Evolutionary conservation across 1,284 basidiomycete genomes (phyloP).

Genomic region (Laetiporus sulphureus): DNA sequence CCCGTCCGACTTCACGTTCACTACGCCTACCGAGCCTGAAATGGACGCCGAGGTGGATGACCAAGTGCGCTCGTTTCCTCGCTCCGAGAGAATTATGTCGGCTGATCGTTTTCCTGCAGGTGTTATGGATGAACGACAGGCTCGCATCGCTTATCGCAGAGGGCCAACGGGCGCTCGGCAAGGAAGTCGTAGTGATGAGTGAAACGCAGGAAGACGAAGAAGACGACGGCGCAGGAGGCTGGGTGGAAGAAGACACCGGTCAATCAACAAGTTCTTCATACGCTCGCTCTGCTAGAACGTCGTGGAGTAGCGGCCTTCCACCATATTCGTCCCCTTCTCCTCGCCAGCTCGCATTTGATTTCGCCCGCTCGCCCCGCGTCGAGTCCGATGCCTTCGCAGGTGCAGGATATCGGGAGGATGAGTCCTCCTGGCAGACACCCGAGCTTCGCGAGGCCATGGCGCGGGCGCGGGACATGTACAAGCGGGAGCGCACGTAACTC

Average conservation of each 20-base stretch:
- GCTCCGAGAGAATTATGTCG: too few relatives aligned
- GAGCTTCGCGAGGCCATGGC: slow-evolving; percentile 62
- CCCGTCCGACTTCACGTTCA: slow-evolving; percentile 21
- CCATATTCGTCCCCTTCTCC: slow-evolving; percentile 21
- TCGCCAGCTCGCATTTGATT: slow-evolving; percentile 24
- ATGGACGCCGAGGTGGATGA: slow-evolving; percentile 35
- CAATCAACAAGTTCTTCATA: slow-evolving; percentile 25
- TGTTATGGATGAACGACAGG: slow-evolving; percentile 71
- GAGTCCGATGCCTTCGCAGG: slow-evolving; percentile 25
- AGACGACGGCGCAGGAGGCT: slow-evolving; percentile 64
- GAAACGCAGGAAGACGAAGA: slow-evolving; percentile 66
- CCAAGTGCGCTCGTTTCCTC: too few relatives aligned
- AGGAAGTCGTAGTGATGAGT: slow-evolving; percentile 66
- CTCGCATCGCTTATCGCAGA: slow-evolving; percentile 64
- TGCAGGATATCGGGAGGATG: slow-evolving; percentile 30
- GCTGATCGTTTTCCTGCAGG: slow-evolving; percentile 31
- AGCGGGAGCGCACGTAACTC: slow-evolving; percentile 12
- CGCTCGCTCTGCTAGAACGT: slow-evolving; percentile 21
- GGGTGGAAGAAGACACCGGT: slow-evolving; percentile 35
- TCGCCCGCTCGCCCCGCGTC: slow-evolving; percentile 14
- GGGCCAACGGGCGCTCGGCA: slow-evolving; percentile 62
- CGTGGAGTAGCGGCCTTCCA: slow-evolving; percentile 21
- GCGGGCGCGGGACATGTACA: slow-evolving; percentile 42
- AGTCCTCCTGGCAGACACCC: slow-evolving; percentile 43
- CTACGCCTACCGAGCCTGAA: slow-evolving; percentile 18